Evolutionary conservation across 148 eudicot species (phyloP), one percentile per base, ranked within the genome.

Genomic region (Rheum nobile): DNA sequence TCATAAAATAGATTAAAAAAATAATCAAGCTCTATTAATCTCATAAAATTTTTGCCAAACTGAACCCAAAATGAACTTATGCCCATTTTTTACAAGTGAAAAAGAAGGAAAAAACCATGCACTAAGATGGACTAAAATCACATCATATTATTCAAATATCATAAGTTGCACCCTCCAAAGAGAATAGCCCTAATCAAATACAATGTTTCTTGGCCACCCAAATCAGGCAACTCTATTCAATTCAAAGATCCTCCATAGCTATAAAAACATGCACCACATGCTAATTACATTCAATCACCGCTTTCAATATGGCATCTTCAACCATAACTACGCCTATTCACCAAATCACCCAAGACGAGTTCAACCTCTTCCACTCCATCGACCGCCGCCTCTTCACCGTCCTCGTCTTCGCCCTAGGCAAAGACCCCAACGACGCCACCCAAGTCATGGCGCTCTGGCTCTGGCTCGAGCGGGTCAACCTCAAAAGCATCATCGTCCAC

Each of bases 371-470:
- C 38, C 82, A 84, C 50, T 26, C 74, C n/a, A 79, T 84, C 19
- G 88, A 83, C 50, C 68, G 88, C 28, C 41, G 71, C 26, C 78
- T 87, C 6, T 87, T 76, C 59, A 5, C 75, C n/a, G 0, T 76
- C 29, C 88, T 87, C 21, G 72, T 78, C 0, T 72, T 5, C 42
- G 75, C 75, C 11, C 79, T 83, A 0, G 28, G 37, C 13, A 81
- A 78, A 4, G 80, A 87, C 21, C 81, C 84, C 7, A 0, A n/a
- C 0, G 77, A 80, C 10, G 74, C 79, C 32, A 81, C 82, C 28
- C 75, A 74, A 24, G 61, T 82, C 26, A 75, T 87, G 73, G 88
- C 80, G 19, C 61, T 87, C 0, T 87, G 86, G 87, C 46, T 87
- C 10, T 85, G 84, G 86, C 72, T 87, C 13, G 90, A 84, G 74